Evolutionary conservation across 306 rosid species (phyloP).

Genomic region (Dryas octopetala): DNA sequence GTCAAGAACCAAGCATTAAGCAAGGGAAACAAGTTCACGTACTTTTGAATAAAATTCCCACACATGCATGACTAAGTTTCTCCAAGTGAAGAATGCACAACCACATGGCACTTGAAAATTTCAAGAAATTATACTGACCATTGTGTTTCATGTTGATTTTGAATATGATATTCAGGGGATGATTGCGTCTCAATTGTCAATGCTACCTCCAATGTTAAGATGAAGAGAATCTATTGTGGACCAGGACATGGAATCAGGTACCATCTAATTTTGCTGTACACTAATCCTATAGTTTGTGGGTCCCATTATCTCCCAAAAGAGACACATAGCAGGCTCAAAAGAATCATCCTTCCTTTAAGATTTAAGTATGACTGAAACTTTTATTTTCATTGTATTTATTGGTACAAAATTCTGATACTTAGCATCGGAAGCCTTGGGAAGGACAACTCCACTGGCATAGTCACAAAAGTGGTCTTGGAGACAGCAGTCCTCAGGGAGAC

Average conservation of each 20-base stretch:
- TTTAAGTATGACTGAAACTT: neutral
- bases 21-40: neutral
- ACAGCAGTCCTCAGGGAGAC: slow-evolving; percentile 71
- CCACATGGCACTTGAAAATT: neutral
- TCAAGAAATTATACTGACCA: neutral
- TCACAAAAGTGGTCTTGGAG: slow-evolving; percentile 82
- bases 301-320: slow-evolving; percentile 9
- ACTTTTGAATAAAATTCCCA: neutral
- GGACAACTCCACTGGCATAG: slow-evolving; percentile 80
- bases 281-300: neutral
- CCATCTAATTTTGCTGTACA: neutral
- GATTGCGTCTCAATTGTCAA: slow-evolving; percentile 95
- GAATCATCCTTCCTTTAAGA: neutral
- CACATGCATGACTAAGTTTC: neutral
- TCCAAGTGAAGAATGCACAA: neutral
- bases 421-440: slow-evolving; percentile 99
- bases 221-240: slow-evolving; percentile 89
- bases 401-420: neutral
- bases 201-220: slow-evolving; percentile 85
- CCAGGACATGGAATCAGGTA: slow-evolving; percentile 99
- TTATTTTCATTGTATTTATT: neutral
- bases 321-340: neutral
- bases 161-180: slow-evolving; percentile 63
- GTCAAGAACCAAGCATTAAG: neutral
- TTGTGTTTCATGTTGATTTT: slow-evolving; percentile 19